phyloP scores from a whole-genome alignment of 225 moss, liverwort and hornwort genomes.

The Neckera pumila region DNA sequence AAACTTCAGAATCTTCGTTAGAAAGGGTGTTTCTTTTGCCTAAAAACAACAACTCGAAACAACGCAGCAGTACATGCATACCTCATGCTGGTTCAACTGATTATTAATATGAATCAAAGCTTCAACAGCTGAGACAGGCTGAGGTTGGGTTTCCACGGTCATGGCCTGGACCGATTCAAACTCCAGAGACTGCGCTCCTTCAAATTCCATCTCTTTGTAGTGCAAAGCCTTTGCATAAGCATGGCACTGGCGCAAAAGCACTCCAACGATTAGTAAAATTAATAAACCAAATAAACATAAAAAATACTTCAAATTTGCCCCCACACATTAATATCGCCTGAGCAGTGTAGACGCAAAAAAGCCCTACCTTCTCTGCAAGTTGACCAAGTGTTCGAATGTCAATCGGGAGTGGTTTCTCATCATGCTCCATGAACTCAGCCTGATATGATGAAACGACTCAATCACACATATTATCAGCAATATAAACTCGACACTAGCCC shows the following conservation, averaged over 20 bases:
- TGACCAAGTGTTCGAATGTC: slow-evolving; percentile 94
- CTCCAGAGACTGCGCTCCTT: slow-evolving; percentile 57
- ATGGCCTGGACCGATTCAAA: slow-evolving; percentile 55
- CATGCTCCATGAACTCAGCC: slow-evolving; percentile 99
- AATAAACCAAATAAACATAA: neutral
- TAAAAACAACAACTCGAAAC: neutral
- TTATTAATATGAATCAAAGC: slow-evolving; percentile 98
- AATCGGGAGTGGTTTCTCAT: slow-evolving; percentile 90
- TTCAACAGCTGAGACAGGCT: slow-evolving; percentile 78
- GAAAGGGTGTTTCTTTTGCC: neutral
- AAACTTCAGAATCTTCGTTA: neutral
- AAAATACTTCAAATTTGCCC: neutral
- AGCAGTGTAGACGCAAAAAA: neutral
- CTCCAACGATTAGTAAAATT: neutral
- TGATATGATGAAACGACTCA: slow-evolving; percentile 8
- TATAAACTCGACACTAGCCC: neutral
- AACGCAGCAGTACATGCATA: neutral
- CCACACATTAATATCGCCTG: neutral
- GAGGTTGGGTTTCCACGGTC: slow-evolving; percentile 69
- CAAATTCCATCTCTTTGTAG: slow-evolving; percentile 99
- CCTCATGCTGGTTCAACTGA: slow-evolving; percentile 98
- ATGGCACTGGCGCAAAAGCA: slow-evolving; percentile 61
- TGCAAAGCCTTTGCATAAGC: slow-evolving; percentile 96
- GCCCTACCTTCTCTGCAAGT: slow-evolving; percentile 85
- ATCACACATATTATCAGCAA: neutral